Evolutionary conservation across 2,329 filamentous ascomycete genomes (phyloP).

Genomic region (Xylaria sp.): DNA sequence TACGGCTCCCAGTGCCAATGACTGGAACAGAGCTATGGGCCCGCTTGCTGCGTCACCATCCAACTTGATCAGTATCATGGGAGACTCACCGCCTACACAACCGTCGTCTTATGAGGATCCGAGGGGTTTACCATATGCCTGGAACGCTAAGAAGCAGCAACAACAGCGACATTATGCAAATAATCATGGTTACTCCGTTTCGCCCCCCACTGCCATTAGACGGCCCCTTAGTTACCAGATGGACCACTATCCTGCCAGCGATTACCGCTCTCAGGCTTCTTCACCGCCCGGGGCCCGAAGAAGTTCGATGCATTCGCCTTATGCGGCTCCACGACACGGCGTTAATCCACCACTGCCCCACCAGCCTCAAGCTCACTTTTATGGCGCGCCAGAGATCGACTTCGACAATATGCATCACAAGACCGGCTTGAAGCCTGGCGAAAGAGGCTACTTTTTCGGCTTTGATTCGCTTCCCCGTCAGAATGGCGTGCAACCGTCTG

Average conservation of each 20-base stretch:
- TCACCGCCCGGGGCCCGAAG: constrained; percentile 36
- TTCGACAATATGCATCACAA: constrained; percentile 43
- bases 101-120: constrained; percentile 35
- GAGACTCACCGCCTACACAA: constrained; percentile 35
- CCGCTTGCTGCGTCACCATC: constrained; percentile 31
- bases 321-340: constrained; percentile 35
- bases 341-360: constrained; percentile 54
- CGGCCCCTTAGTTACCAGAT: constrained; percentile 40
- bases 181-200: constrained; percentile 30
- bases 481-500: constrained; percentile 33
- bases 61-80: constrained; percentile 35
- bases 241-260: constrained; percentile 36
- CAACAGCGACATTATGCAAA: constrained; percentile 26
- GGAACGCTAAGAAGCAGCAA: constrained; percentile 36
- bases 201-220: constrained; percentile 30
- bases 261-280: constrained; percentile 37
- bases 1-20: constrained; percentile 32
- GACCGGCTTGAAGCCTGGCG: constrained; percentile 56
- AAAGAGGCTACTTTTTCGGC: constrained; percentile 71
- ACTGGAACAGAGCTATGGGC: constrained; percentile 31
- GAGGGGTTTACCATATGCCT: constrained; percentile 30
- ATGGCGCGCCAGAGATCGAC: constrained; percentile 66
- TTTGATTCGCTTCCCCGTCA: constrained; percentile 65
- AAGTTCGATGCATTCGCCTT: constrained; percentile 50
- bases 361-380: constrained; percentile 62